These are phyloP conservation scores for Lepidium campestre DNA, from an alignment of 441 rosid genomes.

Conservation along the genomic window DNA sequence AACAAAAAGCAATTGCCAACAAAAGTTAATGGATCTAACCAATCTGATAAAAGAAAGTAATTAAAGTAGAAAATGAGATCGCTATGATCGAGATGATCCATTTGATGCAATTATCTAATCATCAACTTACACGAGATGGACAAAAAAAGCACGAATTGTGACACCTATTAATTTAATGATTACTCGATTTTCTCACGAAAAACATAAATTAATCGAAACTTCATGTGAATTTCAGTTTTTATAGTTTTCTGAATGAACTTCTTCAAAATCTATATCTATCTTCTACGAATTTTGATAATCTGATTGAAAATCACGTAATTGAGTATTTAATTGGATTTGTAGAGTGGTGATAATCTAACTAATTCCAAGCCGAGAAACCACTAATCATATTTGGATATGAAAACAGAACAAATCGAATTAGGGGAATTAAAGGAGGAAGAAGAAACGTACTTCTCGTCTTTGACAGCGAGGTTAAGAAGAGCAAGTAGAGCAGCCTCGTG, in stretches of 20 bases:
- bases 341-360: background rate
- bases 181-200: conserved; percentile 1
- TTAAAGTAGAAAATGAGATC: background rate
- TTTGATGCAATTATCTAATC: conserved; percentile 5
- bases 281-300: background rate
- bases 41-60: conserved; percentile 1
- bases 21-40: conserved; percentile 21
- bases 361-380: background rate
- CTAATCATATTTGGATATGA: conserved; percentile 1
- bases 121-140: conserved; percentile 10
- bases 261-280: background rate
- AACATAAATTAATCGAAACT: background rate
- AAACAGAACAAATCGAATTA: conserved; percentile 10
- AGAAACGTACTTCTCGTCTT: conserved; percentile 69
- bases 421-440: background rate
- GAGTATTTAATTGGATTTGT: background rate
- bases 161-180: background rate
- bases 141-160: background rate
- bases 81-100: conserved; percentile 5
- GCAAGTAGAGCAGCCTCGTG: conserved; percentile 79
- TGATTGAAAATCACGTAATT: background rate
- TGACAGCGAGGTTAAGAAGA: conserved; percentile 90
- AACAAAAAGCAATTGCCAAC: conserved; percentile 14
- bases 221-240: background rate
- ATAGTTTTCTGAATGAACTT: background rate